Evolutionary conservation across 176 grass and related monocot genomes (phyloP).

Genomic region (Rhynchospora pubera): DNA sequence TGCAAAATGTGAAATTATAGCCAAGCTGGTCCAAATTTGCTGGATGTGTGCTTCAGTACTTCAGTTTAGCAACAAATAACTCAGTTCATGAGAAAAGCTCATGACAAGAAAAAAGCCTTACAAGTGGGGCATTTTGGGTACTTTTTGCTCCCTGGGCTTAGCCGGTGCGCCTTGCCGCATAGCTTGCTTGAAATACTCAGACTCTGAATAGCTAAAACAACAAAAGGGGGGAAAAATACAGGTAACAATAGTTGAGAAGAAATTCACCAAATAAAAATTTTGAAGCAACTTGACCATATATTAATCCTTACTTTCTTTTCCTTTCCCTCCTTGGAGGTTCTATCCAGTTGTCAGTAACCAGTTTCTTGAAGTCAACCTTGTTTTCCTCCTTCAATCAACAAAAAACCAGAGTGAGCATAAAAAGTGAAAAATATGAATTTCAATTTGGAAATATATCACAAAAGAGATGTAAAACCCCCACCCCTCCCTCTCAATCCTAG

Average conservation of each 20-base stretch:
- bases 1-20: not conserved
- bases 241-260: not conserved
- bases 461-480: not conserved
- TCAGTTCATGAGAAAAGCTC: not conserved
- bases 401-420: constrained; percentile 3
- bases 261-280: not conserved
- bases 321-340: constrained; percentile 95
- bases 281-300: not conserved
- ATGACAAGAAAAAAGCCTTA: constrained; percentile 32
- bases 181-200: constrained; percentile 98
- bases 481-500: not conserved
- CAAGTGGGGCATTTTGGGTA: constrained; percentile 95
- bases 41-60: not conserved
- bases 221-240: not conserved
- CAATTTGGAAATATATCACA: not conserved
- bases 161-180: constrained; percentile 80
- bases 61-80: not conserved
- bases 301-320: constrained; percentile 59
- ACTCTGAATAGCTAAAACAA: constrained; percentile 75
- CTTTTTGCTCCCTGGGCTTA: constrained; percentile 79
- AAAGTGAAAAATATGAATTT: not conserved
- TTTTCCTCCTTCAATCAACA: constrained; percentile 76
- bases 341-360: constrained; percentile 89
- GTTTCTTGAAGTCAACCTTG: constrained; percentile 88
- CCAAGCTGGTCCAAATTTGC: not conserved